A percentile compares a stretch with the other conserved stretches of the same genome.
Conservation (phyloP, 352 stramenopile species). For the Globisporangium solare region DNA sequence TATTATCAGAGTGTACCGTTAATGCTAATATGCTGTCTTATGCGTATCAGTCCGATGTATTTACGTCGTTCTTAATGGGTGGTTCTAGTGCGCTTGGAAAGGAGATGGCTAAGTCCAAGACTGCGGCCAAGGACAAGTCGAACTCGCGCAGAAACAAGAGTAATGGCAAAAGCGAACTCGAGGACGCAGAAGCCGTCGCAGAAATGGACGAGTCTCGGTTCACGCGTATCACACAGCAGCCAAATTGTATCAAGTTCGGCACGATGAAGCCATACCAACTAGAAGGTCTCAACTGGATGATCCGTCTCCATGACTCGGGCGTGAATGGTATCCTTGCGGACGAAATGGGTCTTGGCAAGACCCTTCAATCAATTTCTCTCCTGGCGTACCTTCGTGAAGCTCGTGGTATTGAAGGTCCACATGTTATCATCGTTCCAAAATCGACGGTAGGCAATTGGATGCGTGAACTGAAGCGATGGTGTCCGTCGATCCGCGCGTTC, state of each 20-base stretch:
- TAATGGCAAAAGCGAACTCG: slow-evolving; percentile 40
- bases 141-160: slow-evolving; percentile 58
- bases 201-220: slow-evolving; percentile 82
- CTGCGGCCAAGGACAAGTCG: slow-evolving; percentile 29
- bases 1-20: neutral
- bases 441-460: slow-evolving; percentile 99
- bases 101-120: slow-evolving; percentile 61
- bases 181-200: slow-evolving; percentile 58
- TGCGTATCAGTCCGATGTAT: slow-evolving; percentile 62
- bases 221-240: slow-evolving; percentile 78
- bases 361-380: slow-evolving; percentile 97
- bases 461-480: slow-evolving; percentile 97
- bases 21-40: neutral
- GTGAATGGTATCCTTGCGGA: slow-evolving; percentile 85
- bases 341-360: slow-evolving; percentile 93
- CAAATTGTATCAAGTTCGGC: slow-evolving; percentile 78
- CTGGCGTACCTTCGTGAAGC: slow-evolving; percentile 95
- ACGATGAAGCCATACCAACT: slow-evolving; percentile 89
- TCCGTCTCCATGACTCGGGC: slow-evolving; percentile 90
- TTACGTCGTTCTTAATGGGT: slow-evolving; percentile 86
- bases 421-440: slow-evolving; percentile 98
- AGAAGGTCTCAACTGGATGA: slow-evolving; percentile 89
- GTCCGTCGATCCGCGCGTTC: slow-evolving; percentile 90
- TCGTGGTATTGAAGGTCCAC: slow-evolving; percentile 91
- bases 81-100: slow-evolving; percentile 71